A percentile compares a stretch with the other conserved stretches of the same genome.
These are phyloP conservation scores for Phytophthora fragariae DNA, from an alignment of 352 stramenopile species.

Conservation along the genomic window DNA sequence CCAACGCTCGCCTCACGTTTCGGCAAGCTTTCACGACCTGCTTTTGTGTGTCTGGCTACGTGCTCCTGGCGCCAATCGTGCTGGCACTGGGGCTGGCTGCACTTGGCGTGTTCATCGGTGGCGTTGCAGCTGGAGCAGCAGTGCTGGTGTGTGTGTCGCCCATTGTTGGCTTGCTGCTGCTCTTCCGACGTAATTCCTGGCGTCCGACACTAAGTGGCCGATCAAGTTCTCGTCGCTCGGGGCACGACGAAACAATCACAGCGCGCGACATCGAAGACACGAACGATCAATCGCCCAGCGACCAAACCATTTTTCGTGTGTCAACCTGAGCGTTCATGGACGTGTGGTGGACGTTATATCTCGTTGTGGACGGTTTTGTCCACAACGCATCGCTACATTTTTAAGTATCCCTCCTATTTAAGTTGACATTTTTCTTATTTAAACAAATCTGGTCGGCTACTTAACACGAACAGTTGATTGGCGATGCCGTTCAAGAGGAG, in stretches of 20 bases:
- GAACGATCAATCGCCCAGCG: conserved; percentile 39
- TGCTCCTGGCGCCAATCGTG: conserved; percentile 59
- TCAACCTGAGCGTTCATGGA: conserved; percentile 12
- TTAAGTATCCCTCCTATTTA: conserved; percentile 21
- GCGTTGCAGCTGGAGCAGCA: conserved; percentile 31
- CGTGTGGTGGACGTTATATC: not conserved
- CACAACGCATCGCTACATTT: not conserved
- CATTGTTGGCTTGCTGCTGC: conserved; percentile 36
- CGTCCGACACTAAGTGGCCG: conserved; percentile 7
- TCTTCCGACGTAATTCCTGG: conserved; percentile 28
- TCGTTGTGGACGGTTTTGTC: conserved; percentile 9
- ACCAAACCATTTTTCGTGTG: conserved; percentile 41
- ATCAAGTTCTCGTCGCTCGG: conserved; percentile 23
- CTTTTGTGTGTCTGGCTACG: conserved; percentile 65
- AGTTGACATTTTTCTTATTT: conserved; percentile 18
- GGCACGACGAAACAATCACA: conserved; percentile 24
- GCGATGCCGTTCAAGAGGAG: conserved; percentile 63
- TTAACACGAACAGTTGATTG: not conserved
- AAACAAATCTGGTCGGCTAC: conserved; percentile 10
- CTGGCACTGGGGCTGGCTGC: conserved; percentile 41
- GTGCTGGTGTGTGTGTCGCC: conserved; percentile 42
- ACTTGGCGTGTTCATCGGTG: conserved; percentile 38
- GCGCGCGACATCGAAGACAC: conserved; percentile 39
- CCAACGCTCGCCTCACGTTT: conserved; percentile 49
- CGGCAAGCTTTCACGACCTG: conserved; percentile 70